Base-by-base conservation (phyloP, 768 basidiomycete species). In the Myochromella boudieri region DNA sequence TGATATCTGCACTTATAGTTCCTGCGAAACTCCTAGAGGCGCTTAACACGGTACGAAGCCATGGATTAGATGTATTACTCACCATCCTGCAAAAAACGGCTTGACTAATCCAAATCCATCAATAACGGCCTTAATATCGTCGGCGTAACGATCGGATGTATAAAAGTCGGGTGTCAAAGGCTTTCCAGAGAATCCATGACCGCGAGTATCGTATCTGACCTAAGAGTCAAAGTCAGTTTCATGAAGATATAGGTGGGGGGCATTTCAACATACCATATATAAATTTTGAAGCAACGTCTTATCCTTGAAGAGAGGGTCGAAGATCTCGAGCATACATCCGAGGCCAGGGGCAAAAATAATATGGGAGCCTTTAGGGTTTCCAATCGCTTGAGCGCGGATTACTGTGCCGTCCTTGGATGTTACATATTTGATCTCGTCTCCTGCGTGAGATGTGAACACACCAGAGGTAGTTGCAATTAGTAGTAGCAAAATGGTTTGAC, bases 161-260 rank as follows among this genome's bases (percentile, higher is more conserved):
- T 66, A 61, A 3, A 57, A 63, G 29, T 57, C 61, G 8, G 52
- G 29, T 6, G 49, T 59, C 18, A 49, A 40, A 10, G 66, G 66
- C 42, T 67, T 67, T 22, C 64, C 67, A 46, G 65, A 67, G 41
- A 59, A 59, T 7, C 68, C 68, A 54, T 68, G 60, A 4, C 66
- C 67, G 12, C 68, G 56, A 34, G 59, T 59, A 38, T 70, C 68
- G 51, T 66, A 70, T 2, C 65, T 60, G 20, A 69, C 63, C 65
- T 69, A 24, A 17, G 28, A 15, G 21, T 27, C 32, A 7, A 21
- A 37, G 34, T 37, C 3, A 15, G 26, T 36, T 2, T 40, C 32
- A 32, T 11, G 21, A 44, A 22, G 10, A n/a, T 12, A 21, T 25
- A 34, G 25, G 15, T 20, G 18, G 11, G n/a, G n/a, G 25, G 14